Conservation (phyloP, 2,329 filamentous ascomycete genomes). For the Chrysosporium keratinophilum region DNA sequence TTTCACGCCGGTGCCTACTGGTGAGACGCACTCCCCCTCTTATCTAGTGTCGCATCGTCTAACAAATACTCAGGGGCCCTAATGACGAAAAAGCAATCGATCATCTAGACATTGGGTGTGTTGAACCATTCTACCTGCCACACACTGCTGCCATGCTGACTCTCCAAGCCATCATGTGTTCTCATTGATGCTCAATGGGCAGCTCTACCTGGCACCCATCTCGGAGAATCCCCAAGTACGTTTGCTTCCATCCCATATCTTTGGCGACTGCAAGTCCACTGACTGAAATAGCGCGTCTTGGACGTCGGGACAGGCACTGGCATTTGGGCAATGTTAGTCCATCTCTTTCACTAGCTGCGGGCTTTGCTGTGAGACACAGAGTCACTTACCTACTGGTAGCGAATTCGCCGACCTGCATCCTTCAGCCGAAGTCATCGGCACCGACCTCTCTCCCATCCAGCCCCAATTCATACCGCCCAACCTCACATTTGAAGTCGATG, state of each 20-base stretch:
- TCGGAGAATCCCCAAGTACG: conserved; percentile 22
- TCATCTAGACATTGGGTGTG: conserved; percentile 26
- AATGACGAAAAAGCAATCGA: conserved; percentile 16
- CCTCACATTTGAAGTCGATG: conserved; percentile 52
- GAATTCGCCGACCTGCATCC: conserved; percentile 37
- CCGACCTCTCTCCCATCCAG: conserved; percentile 22
- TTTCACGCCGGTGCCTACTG: conserved; percentile 11
- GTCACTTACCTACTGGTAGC: conserved; percentile 10
- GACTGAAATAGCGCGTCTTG: conserved; percentile 28
- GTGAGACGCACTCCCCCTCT: not conserved
- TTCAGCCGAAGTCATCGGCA: conserved; percentile 27
- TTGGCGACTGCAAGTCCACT: conserved; percentile 21
- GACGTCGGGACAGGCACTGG: conserved; percentile 42
- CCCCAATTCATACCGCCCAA: conserved; percentile 47
- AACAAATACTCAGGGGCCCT: not conserved
- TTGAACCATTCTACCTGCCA: not conserved
- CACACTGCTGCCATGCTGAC: not conserved
- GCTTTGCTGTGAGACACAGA: not conserved
- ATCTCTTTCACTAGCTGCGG: not conserved
- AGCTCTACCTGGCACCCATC: conserved; percentile 32
- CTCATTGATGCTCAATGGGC: conserved; percentile 35
- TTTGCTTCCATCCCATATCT: not conserved
- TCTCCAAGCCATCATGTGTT: conserved; percentile 45
- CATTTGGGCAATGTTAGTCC: conserved; percentile 31
- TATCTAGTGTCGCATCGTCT: not conserved